phyloP scores from a whole-genome alignment of 768 basidiomycete species.

The Mycena vulgaris region DNA sequence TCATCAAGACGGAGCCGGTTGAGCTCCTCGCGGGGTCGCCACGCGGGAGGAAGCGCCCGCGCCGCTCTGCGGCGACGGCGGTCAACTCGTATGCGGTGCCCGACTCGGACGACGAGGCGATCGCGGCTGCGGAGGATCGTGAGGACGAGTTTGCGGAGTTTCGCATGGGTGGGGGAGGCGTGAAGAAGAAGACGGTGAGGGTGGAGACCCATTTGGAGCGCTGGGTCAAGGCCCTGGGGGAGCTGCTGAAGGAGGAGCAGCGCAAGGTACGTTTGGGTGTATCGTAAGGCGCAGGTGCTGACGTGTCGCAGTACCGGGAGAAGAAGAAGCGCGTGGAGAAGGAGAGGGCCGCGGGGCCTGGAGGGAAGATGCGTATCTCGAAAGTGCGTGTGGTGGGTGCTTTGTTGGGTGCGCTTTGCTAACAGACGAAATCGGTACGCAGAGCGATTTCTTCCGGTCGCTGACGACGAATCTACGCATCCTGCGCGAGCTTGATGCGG shows the following conservation, averaged over 20 bases:
- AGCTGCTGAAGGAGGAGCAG: constrained; percentile 75
- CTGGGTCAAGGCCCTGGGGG: constrained; percentile 79
- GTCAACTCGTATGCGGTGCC: constrained; percentile 36
- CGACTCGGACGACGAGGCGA: constrained; percentile 41
- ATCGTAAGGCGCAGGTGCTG: neutral
- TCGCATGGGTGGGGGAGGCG: constrained; percentile 15
- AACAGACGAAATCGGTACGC: neutral
- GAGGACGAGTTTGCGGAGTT: constrained; percentile 37
- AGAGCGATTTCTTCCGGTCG: constrained; percentile 83
- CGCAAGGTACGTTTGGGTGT: constrained; percentile 66
- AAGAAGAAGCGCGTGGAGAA: constrained; percentile 72
- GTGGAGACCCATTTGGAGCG: constrained; percentile 62
- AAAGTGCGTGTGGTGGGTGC: constrained; percentile 69
- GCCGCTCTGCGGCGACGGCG: constrained; percentile 36
- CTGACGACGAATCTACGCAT: constrained; percentile 70
- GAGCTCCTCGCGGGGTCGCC: constrained; percentile 12
- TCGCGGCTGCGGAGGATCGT: constrained; percentile 33
- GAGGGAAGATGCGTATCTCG: constrained; percentile 64
- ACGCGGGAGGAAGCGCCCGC: constrained; percentile 29
- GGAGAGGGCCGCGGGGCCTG: constrained; percentile 61
- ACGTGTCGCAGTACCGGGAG: constrained; percentile 68
- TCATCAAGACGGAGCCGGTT: constrained; percentile 44
- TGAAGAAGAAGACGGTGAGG: constrained; percentile 58
- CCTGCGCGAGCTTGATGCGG: constrained; percentile 72
- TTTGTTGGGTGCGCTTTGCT: neutral